Evolutionary conservation across 2,329 filamentous ascomycete genomes (phyloP), one percentile per base, ranked within the genome.

Genomic region (Xylaria sp.): DNA sequence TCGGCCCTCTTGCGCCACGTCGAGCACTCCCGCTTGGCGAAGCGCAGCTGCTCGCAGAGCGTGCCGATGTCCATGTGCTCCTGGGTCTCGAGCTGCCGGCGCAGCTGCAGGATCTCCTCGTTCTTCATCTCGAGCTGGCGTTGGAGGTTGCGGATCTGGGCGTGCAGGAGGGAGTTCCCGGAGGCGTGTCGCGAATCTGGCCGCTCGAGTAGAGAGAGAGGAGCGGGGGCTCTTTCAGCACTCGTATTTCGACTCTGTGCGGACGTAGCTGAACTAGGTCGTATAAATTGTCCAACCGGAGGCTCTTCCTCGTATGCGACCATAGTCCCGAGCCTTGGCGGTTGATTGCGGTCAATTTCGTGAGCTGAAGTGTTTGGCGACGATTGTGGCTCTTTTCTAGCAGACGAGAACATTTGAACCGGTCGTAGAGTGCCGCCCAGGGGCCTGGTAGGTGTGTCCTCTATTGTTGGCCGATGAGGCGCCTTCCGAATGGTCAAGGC

Each of bases 1-100:
- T 88, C 83, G 0, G 89, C 89, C 36, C 86, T 80, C 36, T 81
- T 81, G 69, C 81, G 85, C 89, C 88, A 91, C 69, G 79, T 81
- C 34, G 78, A 73, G 39, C 79, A 75, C 55, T 86, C 84, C 39
- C 78, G 75, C 59, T 80, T 81, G 3, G 81, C 76, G 21, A 79
- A 77, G 21, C 83, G 77, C 53, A 90, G 73, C 70, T 86, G 81
- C 70, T 86, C 83, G 61, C 82, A 82, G 61, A 88, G 72, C 4
- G 80, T 81, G 1, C 82, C 82, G 17, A 85, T 74, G 51, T 85
- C 83, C 50, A 81, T 74, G 45, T 81, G 79, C 48, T 81, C 79
- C 50, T 81, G 79, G 17, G 83, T 77, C 57, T 84, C 83, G 2
- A 89, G 73, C 63, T 84, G 82, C 6, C 82, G 79, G 19, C 79